Conservation (phyloP, 805 yeast genomes). For the Myxozyma neotropica region DNA sequence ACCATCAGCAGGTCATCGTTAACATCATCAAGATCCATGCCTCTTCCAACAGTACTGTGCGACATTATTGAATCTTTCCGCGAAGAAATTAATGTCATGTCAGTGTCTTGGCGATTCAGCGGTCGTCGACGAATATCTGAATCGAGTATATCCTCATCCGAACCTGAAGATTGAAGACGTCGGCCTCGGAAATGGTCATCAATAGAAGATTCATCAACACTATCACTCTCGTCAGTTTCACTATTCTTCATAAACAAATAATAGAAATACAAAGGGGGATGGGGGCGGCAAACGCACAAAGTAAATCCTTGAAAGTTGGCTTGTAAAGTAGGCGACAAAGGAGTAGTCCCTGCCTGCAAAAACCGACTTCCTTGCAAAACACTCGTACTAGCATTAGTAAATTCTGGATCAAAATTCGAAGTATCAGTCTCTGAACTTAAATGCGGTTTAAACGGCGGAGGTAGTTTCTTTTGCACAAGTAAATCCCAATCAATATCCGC, state of each 20-base stretch:
- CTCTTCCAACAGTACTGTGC: not conserved
- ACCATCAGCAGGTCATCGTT: too few relatives aligned
- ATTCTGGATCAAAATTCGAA: conserved; percentile 96
- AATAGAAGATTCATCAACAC: conserved; percentile 89
- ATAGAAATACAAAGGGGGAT: too few relatives aligned
- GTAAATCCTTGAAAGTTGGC: conserved; percentile 97
- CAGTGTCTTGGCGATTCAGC: conserved; percentile 3
- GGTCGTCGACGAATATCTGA: not conserved
- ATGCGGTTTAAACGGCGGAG: conserved; percentile 97
- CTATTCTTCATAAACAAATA: not conserved
- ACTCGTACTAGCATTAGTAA: conserved; percentile 88
- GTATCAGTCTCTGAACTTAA: conserved; percentile 89
- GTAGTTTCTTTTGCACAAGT: conserved; percentile 74
- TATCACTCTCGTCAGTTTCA: not conserved
- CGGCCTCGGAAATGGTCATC: conserved; percentile 54
- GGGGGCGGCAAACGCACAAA: conserved; percentile 43
- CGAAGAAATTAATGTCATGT: too few relatives aligned
- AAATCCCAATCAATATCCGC: conserved; percentile 88
- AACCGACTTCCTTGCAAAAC: conserved; percentile 56
- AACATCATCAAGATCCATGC: conserved; percentile 6
- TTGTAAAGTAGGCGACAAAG: conserved; percentile 91
- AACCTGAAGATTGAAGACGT: not conserved
- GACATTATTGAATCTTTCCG: conserved; percentile 2
- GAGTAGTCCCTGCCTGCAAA: conserved; percentile 57
- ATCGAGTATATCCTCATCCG: not conserved